A percentile compares a stretch with the other conserved stretches of the same genome.
Evolutionary conservation across 495 filamentous ascomycete genomes (phyloP).

Genomic region (Staphylotrichum longicolle): DNA sequence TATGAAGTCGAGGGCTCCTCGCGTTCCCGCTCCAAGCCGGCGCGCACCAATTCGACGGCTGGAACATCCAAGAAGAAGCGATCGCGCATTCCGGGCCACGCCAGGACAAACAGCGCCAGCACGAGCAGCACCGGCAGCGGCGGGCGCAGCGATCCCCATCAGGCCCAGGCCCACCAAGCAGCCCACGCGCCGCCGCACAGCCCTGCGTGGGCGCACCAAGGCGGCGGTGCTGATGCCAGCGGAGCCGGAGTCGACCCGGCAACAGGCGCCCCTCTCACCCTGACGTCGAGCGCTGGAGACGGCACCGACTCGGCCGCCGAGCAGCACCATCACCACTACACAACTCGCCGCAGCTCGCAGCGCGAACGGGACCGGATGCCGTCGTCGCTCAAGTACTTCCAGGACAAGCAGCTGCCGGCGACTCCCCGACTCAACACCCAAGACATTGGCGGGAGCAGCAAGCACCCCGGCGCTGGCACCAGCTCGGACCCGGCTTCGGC

Average conservation of each 20-base stretch:
- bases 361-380: constrained; percentile 37
- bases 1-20: constrained; percentile 36
- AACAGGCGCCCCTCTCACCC: constrained; percentile 8
- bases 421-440: constrained; percentile 38
- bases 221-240: constrained; percentile 19
- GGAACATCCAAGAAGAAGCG: constrained; percentile 29
- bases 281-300: constrained; percentile 15
- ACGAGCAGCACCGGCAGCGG: constrained; percentile 35
- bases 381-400: constrained; percentile 31
- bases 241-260: constrained; percentile 4
- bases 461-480: constrained; percentile 32
- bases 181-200: constrained; percentile 24
- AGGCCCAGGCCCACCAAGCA: constrained; percentile 15
- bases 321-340: constrained; percentile 16
- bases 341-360: constrained; percentile 19
- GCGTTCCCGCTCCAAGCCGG: constrained; percentile 24
- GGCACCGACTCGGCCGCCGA: constrained; percentile 13
- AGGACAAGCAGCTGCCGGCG: constrained; percentile 40
- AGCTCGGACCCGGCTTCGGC: constrained; percentile 32
- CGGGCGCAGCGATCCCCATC: constrained; percentile 22
- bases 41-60: constrained; percentile 39
- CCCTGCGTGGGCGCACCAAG: constrained; percentile 3
- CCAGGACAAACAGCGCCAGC: constrained; percentile 34
- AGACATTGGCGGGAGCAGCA: constrained; percentile 16
- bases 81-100: constrained; percentile 32